Evolutionary conservation across 1,284 basidiomycete genomes (phyloP), one percentile per base, ranked within the genome.

Genomic region (Ustilago xerochloae): DNA sequence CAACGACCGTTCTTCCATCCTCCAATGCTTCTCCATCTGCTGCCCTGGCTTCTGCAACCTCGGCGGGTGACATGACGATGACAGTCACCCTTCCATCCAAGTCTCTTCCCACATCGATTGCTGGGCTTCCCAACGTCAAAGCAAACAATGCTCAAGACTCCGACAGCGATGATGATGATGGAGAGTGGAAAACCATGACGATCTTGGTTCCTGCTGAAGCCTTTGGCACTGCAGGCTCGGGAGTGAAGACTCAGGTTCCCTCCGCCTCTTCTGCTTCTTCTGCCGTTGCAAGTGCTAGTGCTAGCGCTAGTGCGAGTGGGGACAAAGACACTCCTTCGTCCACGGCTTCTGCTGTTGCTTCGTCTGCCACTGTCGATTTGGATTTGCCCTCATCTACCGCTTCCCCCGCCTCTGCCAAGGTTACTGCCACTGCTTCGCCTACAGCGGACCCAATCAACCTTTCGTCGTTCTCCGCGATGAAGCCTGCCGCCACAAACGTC

Each of bases 111-210:
- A 66, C 69, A 3, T 61, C 57, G 20, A 26, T 58, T 6, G 43
- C 59, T 16, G 60, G 52, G 5, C 26, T 51, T 24, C 30, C 55
- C 29, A 57, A 62, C 30, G 49, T 47, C 54, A 61, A 58, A 29
- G 22, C 52, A 9, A 48, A 51, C 35, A 45, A 47, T 20, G 47
- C 22, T 33, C 47, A 43, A 5, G 50, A 24, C 20, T 24, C 18
- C 13, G 36, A 48, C 4, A 59, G 35, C 22, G 36, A 26, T 26
- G 45, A 57, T 10, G 64, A 43, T 9, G 54, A 51, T 13, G 46
- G 28, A 5, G 66, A 65, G 4, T 73, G 69, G 69, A 59, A 60
- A 46, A 73, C 69, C n/a, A 73, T 73, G 69, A 67, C 64, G 6
- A 73, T 73, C 57, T 39, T 73, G 1, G 69, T 73, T 1, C 63